Evolutionary conservation across 106 monocot genomes (phyloP), one percentile per base, ranked within the genome.

Genomic region (Dendrobium nobile): DNA sequence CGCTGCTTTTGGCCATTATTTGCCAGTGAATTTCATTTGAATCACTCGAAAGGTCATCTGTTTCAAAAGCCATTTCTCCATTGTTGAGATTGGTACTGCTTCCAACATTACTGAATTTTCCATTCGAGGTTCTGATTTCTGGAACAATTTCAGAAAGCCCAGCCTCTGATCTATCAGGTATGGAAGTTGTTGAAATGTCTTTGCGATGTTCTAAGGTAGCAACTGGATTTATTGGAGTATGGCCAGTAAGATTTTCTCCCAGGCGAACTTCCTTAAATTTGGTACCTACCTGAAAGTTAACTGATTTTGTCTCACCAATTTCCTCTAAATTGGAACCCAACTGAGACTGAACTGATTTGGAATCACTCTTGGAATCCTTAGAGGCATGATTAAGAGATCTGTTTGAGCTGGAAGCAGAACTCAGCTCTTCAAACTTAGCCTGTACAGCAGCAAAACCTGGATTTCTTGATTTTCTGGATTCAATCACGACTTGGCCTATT

Each of bases 391-490:
- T 80, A 27, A 75, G n/a, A 18, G 89, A 81, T 79, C 67, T 86
- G 27, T 65, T 77, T 26, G 78, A 54, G 73, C 47, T 72, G 26
- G 82, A 64, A 64, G 70, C 78, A 76, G 89, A 81, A 80, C 84
- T 93, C 77, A 94, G 85, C 78, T 88, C 95, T 84, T 99, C 95
- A 87, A 99, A 99, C 81, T 99, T 99, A 78, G 93, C 87, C 67
- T 99, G 95, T 20, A 87, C 95, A 83, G 95, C 91, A 83, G 84
- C 91, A 87, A 91, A 99, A 77, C 86, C 84, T 22, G 98, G 91
- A 88, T 91, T 93, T 75, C 81, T 78, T 20, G 82, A 47, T 28
- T 87, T 97, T 81, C 78, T 92, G 27, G 59, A 80, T 5, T 79
- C 88, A 47, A 82, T 3, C 48, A 58, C 48, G 78, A 81, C 20